phyloP scores from a whole-genome alignment of 1,139 yeast genomes.

The Kodamaea alishanica region DNA sequence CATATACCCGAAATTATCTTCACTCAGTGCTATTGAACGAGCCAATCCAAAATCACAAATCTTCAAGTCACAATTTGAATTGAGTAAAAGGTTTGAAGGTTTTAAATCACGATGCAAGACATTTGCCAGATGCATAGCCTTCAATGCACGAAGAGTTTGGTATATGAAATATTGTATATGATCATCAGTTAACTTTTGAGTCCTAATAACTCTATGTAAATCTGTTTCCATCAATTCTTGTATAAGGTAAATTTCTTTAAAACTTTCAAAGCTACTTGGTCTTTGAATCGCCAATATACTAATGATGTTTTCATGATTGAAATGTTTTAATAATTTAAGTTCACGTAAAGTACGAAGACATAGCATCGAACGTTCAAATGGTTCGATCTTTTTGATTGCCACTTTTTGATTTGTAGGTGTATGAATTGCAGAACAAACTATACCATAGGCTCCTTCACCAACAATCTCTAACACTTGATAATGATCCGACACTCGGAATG shows the following conservation, averaged over 20 bases:
- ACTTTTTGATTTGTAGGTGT: constrained; percentile 85
- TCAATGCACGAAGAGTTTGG: constrained; percentile 85
- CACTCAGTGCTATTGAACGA: constrained; percentile 47
- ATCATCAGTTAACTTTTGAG: constrained; percentile 83
- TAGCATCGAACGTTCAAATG: constrained; percentile 89
- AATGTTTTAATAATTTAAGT: constrained; percentile 80
- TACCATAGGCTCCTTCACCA: constrained; percentile 98
- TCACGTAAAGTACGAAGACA: constrained; percentile 89
- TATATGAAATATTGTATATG: constrained; percentile 91
- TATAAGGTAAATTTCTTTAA: constrained; percentile 84
- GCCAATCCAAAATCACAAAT: constrained; percentile 96
- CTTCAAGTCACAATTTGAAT: constrained; percentile 90
- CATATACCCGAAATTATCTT: constrained; percentile 69
- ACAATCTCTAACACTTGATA: constrained; percentile 77
- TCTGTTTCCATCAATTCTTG: constrained; percentile 98
- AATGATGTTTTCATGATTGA: constrained; percentile 88
- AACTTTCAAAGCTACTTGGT: constrained; percentile 70
- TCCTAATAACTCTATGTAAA: constrained; percentile 81
- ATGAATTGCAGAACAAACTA: constrained; percentile 90
- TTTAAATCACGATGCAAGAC: constrained; percentile 91
- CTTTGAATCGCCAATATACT: constrained; percentile 87
- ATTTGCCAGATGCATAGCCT: constrained; percentile 85
- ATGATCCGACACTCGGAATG: constrained; percentile 85
- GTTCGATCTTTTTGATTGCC: constrained; percentile 92
- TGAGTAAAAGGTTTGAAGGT: constrained; percentile 81